phyloP scores from a whole-genome alignment of 495 filamentous ascomycete genomes.

The Podospora didyma region DNA sequence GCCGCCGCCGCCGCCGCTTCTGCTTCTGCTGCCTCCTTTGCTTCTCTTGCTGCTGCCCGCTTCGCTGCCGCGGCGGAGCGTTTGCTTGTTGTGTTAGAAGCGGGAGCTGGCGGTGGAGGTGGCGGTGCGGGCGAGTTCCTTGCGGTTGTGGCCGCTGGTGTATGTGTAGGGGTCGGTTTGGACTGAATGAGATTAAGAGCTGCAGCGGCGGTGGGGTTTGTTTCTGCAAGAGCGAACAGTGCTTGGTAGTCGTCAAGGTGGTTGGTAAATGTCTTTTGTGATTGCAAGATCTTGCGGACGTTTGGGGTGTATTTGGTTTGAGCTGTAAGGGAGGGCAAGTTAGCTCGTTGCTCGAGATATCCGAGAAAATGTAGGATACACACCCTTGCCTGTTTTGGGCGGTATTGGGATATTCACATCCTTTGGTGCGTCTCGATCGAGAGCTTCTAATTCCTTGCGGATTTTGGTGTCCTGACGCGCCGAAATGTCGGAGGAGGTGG shows the following conservation, averaged over 20 bases:
- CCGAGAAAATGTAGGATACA: background rate
- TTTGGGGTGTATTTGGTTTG: conserved; percentile 64
- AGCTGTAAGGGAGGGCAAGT: conserved; percentile 5
- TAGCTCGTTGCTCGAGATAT: background rate
- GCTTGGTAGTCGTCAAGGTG: conserved; percentile 88
- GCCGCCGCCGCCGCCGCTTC: conserved; percentile 19
- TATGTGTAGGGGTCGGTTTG: conserved; percentile 4
- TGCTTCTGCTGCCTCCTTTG: conserved; percentile 22
- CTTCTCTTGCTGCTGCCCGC: conserved; percentile 17
- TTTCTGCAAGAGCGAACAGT: conserved; percentile 48
- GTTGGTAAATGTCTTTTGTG: conserved; percentile 88
- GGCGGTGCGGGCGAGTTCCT: conserved; percentile 20
- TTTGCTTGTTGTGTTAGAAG: conserved; percentile 8
- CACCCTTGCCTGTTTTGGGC: conserved; percentile 25
- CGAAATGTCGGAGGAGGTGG: conserved; percentile 59
- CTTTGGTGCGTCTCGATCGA: conserved; percentile 74
- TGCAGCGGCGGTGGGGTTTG: conserved; percentile 26
- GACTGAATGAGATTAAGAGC: conserved; percentile 12
- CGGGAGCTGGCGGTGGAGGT: background rate
- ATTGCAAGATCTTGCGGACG: conserved; percentile 85
- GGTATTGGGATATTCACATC: conserved; percentile 69
- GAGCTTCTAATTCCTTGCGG: conserved; percentile 67
- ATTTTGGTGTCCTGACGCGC: conserved; percentile 71
- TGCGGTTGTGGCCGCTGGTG: conserved; percentile 2
- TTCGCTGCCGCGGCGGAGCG: conserved; percentile 23